Conservation (phyloP, 2,329 filamentous ascomycete genomes). For the Neophaeococcomyces aloes region DNA sequence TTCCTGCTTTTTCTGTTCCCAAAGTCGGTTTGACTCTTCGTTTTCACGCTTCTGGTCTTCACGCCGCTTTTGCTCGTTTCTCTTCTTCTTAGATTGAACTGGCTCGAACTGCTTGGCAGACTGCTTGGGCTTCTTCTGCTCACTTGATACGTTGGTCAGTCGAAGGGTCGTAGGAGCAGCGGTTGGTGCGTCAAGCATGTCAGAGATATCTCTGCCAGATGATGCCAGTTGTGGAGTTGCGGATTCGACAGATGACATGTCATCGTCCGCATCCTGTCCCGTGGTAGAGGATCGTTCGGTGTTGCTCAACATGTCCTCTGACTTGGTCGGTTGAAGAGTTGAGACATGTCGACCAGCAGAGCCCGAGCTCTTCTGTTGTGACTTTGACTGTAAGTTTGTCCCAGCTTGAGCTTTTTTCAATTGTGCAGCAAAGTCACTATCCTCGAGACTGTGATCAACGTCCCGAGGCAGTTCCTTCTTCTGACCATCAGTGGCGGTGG, state of each 20-base stretch:
- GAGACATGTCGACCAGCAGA: constrained; percentile 37
- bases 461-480: constrained; percentile 23
- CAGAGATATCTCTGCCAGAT: constrained; percentile 61
- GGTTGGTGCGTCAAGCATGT: constrained; percentile 74
- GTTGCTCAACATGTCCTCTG: constrained; percentile 34
- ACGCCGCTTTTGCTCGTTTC: constrained; percentile 81
- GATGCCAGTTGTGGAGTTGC: constrained; percentile 35
- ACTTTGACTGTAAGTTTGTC: constrained; percentile 40
- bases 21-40: constrained; percentile 67
- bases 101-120: constrained; percentile 51
- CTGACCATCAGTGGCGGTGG: constrained; percentile 24
- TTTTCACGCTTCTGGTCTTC: constrained; percentile 66
- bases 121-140: constrained; percentile 48
- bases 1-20: constrained; percentile 66
- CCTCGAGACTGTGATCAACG: constrained; percentile 53
- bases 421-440: constrained; percentile 66
- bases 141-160: constrained; percentile 55
- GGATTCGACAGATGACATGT: constrained; percentile 60
- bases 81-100: constrained; percentile 85
- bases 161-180: constrained; percentile 65
- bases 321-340: constrained; percentile 36
- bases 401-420: constrained; percentile 62
- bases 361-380: constrained; percentile 21
- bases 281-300: constrained; percentile 59
- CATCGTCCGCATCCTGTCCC: constrained; percentile 64